phyloP scores from a whole-genome alignment of 495 filamentous ascomycete genomes.

The Rostrohypoxylon terebratum region DNA sequence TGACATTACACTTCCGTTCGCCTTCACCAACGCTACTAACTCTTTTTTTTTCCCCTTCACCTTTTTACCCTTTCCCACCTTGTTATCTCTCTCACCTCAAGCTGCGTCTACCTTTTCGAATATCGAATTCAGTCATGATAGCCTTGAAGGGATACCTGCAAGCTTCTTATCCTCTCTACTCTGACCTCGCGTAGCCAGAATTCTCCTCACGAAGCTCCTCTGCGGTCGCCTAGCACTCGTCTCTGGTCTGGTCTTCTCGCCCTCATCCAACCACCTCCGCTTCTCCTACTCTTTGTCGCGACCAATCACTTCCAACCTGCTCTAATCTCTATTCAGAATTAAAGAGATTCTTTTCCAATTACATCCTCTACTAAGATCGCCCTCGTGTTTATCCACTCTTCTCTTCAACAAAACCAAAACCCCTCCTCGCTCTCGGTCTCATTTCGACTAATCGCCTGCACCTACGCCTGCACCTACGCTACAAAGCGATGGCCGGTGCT shows the following conservation, averaged over 20 bases:
- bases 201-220: constrained; percentile 36
- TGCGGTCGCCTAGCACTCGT: constrained; percentile 23
- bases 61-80: constrained; percentile 22
- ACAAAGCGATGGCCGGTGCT: constrained; percentile 63
- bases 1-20: constrained; percentile 47
- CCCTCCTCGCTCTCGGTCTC: constrained; percentile 26
- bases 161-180: constrained; percentile 45
- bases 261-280: constrained; percentile 41
- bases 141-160: constrained; percentile 32
- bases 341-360: constrained; percentile 22
- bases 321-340: constrained; percentile 16
- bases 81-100: constrained; percentile 21
- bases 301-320: constrained; percentile 39
- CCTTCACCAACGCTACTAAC: constrained; percentile 37
- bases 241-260: constrained; percentile 31
- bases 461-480: constrained; percentile 34
- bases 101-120: constrained; percentile 28
- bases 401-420: constrained; percentile 4
- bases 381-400: constrained; percentile 14
- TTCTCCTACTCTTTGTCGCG: constrained; percentile 40
- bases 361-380: constrained; percentile 17
- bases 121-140: constrained; percentile 50
- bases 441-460: constrained; percentile 46
- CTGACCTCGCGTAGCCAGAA: constrained; percentile 42
- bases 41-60: background rate